Percentiles rank a stretch among this genome's conserved stretches.
phyloP scores from a whole-genome alignment of 768 basidiomycete genomes.

The Fibroporia radiculosa region DNA sequence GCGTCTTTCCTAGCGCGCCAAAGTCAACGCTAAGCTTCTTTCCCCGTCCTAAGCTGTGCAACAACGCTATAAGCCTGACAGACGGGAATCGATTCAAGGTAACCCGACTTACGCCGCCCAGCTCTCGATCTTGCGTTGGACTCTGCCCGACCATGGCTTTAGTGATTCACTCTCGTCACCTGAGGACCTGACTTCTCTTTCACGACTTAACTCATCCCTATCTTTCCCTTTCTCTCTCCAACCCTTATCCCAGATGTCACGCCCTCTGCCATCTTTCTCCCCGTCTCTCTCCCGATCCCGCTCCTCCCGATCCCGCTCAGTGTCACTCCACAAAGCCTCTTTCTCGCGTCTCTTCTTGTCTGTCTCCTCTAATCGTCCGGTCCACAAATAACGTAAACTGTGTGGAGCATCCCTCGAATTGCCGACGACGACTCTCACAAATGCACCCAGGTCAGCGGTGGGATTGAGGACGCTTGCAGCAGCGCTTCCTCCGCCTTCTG shows the following conservation, averaged over 20 bases:
- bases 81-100: not conserved
- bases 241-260: slow-evolving; percentile 29
- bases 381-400: slow-evolving; percentile 27
- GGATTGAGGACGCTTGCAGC: slow-evolving; percentile 32
- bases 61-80: not conserved
- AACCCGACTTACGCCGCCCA: slow-evolving; percentile 36
- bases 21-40: slow-evolving; percentile 29
- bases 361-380: slow-evolving; percentile 25
- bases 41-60: slow-evolving; percentile 18
- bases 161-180: slow-evolving; percentile 25
- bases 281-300: slow-evolving; percentile 29
- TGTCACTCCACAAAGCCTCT: slow-evolving; percentile 28
- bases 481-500: slow-evolving; percentile 12
- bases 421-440: slow-evolving; percentile 38
- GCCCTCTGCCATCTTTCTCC: slow-evolving; percentile 24
- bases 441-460: slow-evolving; percentile 43
- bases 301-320: slow-evolving; percentile 26
- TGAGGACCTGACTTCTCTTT: slow-evolving; percentile 21
- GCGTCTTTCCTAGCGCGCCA: slow-evolving; percentile 14
- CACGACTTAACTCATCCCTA: slow-evolving; percentile 17
- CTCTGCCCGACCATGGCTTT: slow-evolving; percentile 33
- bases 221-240: slow-evolving; percentile 21
- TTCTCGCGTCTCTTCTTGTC: slow-evolving; percentile 27
- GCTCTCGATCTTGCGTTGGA: slow-evolving; percentile 40
- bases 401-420: slow-evolving; percentile 26